phyloP scores from a whole-genome alignment of 176 grass and related monocot genomes.

The Juncus inflexus region DNA sequence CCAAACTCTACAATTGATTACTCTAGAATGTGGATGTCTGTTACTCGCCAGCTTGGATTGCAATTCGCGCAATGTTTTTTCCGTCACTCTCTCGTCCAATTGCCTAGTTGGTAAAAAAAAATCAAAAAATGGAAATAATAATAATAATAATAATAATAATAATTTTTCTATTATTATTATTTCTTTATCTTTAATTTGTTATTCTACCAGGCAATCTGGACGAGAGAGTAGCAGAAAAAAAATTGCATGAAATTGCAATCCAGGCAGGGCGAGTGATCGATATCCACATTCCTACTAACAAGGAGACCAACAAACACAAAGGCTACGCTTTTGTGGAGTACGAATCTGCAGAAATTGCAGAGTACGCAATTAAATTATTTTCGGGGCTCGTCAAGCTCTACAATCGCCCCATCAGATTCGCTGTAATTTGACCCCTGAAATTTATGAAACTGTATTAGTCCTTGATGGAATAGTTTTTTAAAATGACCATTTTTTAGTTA shows the following conservation, averaged over 20 bases:
- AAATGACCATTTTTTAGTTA: no score
- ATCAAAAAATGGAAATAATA: no score
- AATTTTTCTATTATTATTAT: neutral
- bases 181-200: no score
- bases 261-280: slow-evolving; percentile 92
- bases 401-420: slow-evolving; percentile 87
- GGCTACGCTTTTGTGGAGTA: slow-evolving; percentile 98
- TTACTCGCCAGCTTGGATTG: slow-evolving; percentile 95
- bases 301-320: slow-evolving; percentile 83
- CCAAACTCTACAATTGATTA: slow-evolving; percentile 90
- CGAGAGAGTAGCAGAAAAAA: slow-evolving; percentile 76
- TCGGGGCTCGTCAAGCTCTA: slow-evolving; percentile 82
- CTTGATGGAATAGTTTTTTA: no score
- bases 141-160: neutral
- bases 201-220: slow-evolving; percentile 70
- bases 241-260: slow-evolving; percentile 93
- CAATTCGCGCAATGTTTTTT: slow-evolving; percentile 90
- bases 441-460: neutral
- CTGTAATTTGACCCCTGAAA: slow-evolving; percentile 55
- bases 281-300: slow-evolving; percentile 90
- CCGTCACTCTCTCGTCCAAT: slow-evolving; percentile 90
- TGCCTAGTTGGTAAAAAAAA: slow-evolving; percentile 53
- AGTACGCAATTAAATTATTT: slow-evolving; percentile 97
- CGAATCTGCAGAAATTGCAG: slow-evolving; percentile 85
- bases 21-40: slow-evolving; percentile 80